A percentile compares a stretch with the other conserved stretches of the same genome.
phyloP scores from a whole-genome alignment of 2,329 filamentous ascomycete genomes.

The Monilinia fructicola region DNA sequence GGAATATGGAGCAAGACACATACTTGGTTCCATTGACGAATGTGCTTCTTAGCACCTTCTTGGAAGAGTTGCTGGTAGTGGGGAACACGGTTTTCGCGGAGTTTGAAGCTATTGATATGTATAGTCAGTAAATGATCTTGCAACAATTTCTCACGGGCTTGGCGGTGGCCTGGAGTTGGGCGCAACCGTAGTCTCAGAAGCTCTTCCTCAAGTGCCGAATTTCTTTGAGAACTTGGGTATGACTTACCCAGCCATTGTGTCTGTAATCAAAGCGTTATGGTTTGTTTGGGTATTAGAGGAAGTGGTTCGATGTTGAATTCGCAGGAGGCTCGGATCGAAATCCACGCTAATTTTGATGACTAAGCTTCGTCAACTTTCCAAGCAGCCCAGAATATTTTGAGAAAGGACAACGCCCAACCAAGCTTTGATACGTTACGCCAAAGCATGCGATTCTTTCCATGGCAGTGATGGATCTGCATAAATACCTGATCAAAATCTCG shows the following conservation, averaged over 20 bases:
- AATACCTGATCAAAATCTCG: background rate
- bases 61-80: conserved; percentile 75
- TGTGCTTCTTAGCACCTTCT: conserved; percentile 65
- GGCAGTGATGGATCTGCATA: conserved; percentile 19
- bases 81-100: conserved; percentile 76
- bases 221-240: conserved; percentile 13
- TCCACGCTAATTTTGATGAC: conserved; percentile 27
- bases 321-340: conserved; percentile 22
- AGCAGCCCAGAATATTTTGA: conserved; percentile 4
- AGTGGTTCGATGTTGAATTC: conserved; percentile 25
- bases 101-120: conserved; percentile 49
- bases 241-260: conserved; percentile 41
- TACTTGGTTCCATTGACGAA: conserved; percentile 78
- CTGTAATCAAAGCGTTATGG: conserved; percentile 24
- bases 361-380: conserved; percentile 24
- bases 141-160: background rate
- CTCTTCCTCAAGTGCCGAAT: background rate
- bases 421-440: background rate
- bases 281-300: conserved; percentile 19
- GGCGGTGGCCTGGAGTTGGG: background rate
- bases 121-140: conserved; percentile 18
- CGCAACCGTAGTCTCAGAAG: background rate
- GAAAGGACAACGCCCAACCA: background rate
- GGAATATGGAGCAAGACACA: conserved; percentile 41
- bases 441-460: conserved; percentile 12